Base-by-base conservation (phyloP, 352 stramenopile species). In the Pythium dissimile region DNA sequence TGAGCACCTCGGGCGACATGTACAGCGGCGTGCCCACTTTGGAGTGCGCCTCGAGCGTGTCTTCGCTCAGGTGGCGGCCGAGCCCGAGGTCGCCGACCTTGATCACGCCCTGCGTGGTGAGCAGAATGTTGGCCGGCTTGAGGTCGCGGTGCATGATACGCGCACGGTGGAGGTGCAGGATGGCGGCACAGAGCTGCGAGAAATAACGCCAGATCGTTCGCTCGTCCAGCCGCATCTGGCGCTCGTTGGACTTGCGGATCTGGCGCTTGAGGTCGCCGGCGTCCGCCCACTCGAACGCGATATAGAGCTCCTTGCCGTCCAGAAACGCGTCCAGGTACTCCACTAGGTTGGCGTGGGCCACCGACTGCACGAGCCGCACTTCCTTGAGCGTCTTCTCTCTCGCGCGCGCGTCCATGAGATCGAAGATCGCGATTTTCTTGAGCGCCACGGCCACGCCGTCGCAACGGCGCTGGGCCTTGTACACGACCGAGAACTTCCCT, bases 21-120 rank as follows among this genome's bases (percentile, higher is more conserved):
- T 98, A 98, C 20, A 98, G 71, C 34, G 94, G 94, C 21, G 92
- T 98, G 2, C 94, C 94, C 15, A 98, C 92, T 56, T 97, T 97
- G 11, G 85, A 95, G 41, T 92, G 85, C 13, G 89, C 85, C 38
- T 93, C 73, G 20, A 92, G 60, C 4, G 83, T 94, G 50, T 93
- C 73, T 24, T 93, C 83, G 35, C 86, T 93, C 44, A 95, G 55
- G 32, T 89, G 71, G 27, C 85, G 75, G 6, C 83, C 83, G 35
- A 95, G 69, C 1, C 85, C 85, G 2, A 94, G 59, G 56, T 94
- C 85, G 2, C 85, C 85, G 23, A 94, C 88, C 68, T 98, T 98
- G 16, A 98, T 77, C 1, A 84, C 75, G 0, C 94, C 94, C 42
- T 97, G 73, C 0, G 94, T 67, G 24, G 86, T 97, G 18, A 98